phyloP scores from a whole-genome alignment of 1,139 yeast species.

The Saccharomyces hybrid region DNA sequence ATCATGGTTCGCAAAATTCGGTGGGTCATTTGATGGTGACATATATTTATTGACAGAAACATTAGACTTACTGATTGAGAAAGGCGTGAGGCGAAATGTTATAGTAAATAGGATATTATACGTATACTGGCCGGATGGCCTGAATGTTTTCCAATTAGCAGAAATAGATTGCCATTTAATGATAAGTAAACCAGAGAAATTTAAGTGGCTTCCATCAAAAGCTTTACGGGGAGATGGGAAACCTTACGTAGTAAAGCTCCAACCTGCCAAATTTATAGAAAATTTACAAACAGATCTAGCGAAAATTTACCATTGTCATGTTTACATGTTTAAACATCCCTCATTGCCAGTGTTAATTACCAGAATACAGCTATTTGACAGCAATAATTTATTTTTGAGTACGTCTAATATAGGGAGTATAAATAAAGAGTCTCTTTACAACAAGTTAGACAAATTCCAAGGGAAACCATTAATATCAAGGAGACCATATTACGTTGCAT shows the following conservation, averaged over 20 bases:
- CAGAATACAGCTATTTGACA: constrained; percentile 63
- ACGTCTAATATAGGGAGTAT: constrained; percentile 2
- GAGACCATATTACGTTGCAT: constrained; percentile 55
- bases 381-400: constrained; percentile 17
- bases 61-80: constrained; percentile 6
- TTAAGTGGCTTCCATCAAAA: constrained; percentile 54
- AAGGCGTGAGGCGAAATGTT: constrained; percentile 11
- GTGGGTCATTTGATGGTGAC: constrained; percentile 5
- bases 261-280: constrained; percentile 39
- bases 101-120: constrained; percentile 35
- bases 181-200: constrained; percentile 47
- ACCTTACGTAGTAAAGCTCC: constrained; percentile 36
- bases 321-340: constrained; percentile 65
- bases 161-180: constrained; percentile 63
- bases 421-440: constrained; percentile 15
- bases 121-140: constrained; percentile 56
- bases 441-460: constrained; percentile 9
- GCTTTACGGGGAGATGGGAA: constrained; percentile 38
- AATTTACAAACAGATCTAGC: constrained; percentile 43
- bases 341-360: constrained; percentile 51
- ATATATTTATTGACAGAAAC: constrained; percentile 2
- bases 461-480: constrained; percentile 43
- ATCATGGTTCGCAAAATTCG: constrained; percentile 20
- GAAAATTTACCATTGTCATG: constrained; percentile 47
- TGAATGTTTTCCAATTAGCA: constrained; percentile 62